Base-by-base conservation (phyloP, 495 filamentous ascomycete genomes). In the Aspergillus nanangensis region DNA sequence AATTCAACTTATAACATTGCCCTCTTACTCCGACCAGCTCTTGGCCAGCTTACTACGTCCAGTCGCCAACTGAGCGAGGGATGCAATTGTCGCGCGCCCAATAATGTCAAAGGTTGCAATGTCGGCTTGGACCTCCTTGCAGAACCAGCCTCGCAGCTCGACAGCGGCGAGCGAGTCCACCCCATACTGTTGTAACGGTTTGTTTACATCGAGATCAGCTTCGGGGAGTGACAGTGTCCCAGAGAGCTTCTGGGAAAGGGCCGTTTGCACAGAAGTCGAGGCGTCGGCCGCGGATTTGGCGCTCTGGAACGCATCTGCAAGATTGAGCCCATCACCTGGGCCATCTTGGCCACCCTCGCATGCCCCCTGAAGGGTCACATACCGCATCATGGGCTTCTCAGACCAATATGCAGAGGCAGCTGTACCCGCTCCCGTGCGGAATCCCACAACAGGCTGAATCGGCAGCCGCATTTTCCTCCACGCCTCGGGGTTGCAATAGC, bases 131-230 rank as follows among this genome's bases (percentile, higher is more conserved):
- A 71, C 20, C 19, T 44, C 48, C 20, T 56, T n/a, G n/a, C 54
- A 35, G 23, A 58, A 67, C 69, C 70, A 76, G 22, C 51, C 61
- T 14, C 69, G 56, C 38, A 76, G 38, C 47, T 75, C 72, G 27
- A 75, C 63, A 2, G 63, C 61, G 7, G 72, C 60, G 11, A 75
- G 50, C 4, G 64, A 70, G 32, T 76, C 72, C 13, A 75, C 48
- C 1, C 72, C 72, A 13, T 68, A 44, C 19, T 56, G 47, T 7
- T 56, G 53, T 14, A 74, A 34, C 7, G 47, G 44, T 38, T 54
- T 50, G 3, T 47, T 43, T 0, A 61, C 45, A 29, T 71, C 57
- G 5, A 74, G 31, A 5, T 73, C 67, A 4, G 65, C 64, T 10
- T 62, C 60, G 7, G 62, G 45, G 18, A 61, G 56, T 0, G 41